phyloP scores from a whole-genome alignment of 225 moss, liverwort and hornwort species.

The Bryoerythrophyllum caledonicum region DNA sequence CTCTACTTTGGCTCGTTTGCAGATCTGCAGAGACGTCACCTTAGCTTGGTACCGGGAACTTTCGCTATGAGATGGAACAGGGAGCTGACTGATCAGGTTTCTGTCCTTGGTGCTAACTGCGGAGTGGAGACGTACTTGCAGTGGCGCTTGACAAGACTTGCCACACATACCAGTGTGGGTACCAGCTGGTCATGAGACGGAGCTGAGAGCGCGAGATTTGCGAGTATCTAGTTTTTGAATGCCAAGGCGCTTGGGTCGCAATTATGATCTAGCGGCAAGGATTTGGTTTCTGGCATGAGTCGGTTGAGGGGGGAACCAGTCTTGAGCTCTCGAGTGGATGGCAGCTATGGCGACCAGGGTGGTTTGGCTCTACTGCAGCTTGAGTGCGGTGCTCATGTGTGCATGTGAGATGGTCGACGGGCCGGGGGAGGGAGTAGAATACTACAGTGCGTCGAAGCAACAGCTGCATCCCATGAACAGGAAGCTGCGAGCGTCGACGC shows the following conservation, averaged over 20 bases:
- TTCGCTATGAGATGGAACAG: background rate
- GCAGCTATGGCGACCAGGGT: constrained; percentile 23
- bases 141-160: constrained; percentile 7
- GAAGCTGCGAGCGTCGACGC: constrained; percentile 48
- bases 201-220: constrained; percentile 16
- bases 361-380: background rate
- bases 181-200: background rate
- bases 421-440: background rate
- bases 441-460: too few species aligned
- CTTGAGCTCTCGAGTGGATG: background rate
- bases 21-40: background rate
- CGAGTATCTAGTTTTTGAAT: background rate
- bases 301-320: background rate
- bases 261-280: constrained; percentile 3
- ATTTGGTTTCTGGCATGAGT: constrained; percentile 18
- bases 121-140: background rate
- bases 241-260: background rate
- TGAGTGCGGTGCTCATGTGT: background rate
- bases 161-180: background rate
- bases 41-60: background rate
- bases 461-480: constrained; percentile 21
- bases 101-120: background rate
- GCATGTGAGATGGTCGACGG: background rate
- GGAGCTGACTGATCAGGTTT: background rate
- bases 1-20: background rate